phyloP scores from a whole-genome alignment of 2,329 filamentous ascomycete genomes.

The Fusarium lateritium region DNA sequence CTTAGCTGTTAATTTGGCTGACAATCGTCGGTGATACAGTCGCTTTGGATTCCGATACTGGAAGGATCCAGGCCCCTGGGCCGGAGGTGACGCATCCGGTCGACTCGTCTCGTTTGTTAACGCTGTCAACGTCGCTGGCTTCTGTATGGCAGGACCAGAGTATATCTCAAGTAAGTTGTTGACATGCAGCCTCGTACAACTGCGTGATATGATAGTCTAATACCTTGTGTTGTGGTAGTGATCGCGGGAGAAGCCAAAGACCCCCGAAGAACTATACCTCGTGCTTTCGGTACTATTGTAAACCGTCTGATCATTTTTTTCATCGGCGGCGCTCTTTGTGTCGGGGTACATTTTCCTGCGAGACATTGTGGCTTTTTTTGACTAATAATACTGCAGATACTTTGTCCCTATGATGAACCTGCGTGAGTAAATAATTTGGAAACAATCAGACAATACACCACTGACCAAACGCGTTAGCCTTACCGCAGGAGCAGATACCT shows the following conservation, averaged over 20 bases:
- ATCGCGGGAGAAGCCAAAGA: conserved; percentile 4
- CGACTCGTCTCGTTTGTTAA: not conserved
- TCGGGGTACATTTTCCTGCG: not conserved
- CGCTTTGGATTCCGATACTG: conserved; percentile 79
- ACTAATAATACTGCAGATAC: not conserved
- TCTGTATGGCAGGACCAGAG: conserved; percentile 68
- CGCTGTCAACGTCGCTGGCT: conserved; percentile 52
- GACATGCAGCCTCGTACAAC: conserved; percentile 70
- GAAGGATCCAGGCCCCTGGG: conserved; percentile 54
- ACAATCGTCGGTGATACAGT: conserved; percentile 60
- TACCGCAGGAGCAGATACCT: not conserved
- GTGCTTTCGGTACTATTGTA: not conserved
- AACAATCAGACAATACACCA: not conserved
- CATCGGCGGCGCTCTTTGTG: not conserved
- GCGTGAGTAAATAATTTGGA: not conserved
- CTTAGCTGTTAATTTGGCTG: no score
- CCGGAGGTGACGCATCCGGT: not conserved
- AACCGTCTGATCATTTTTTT: conserved; percentile 8
- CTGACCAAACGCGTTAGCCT: not conserved
- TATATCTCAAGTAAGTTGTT: conserved; percentile 74
- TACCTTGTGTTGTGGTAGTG: conserved; percentile 67
- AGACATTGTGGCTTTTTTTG: not conserved
- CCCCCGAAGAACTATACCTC: not conserved
- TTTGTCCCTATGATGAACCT: not conserved
- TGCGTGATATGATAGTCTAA: conserved; percentile 75